These are phyloP conservation scores for Bathelium albidoporum DNA, from an alignment of 495 filamentous ascomycete species.

Conservation along the genomic window DNA sequence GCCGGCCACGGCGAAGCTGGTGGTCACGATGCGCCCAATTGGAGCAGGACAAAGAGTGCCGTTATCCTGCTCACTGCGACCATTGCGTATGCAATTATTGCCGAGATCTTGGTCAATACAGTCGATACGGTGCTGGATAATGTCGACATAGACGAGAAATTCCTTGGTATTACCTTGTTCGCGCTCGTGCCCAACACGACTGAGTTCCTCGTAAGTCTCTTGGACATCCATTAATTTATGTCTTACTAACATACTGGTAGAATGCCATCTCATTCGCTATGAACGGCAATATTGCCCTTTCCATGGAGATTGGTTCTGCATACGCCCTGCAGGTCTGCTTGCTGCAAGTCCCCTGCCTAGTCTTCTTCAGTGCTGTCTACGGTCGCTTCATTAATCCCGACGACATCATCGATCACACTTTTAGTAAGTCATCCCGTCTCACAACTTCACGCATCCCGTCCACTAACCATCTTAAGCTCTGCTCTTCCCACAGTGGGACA, in stretches of 20 bases:
- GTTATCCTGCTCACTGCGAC: slow-evolving; percentile 85
- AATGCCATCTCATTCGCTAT: slow-evolving; percentile 99
- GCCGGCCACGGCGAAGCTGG: slow-evolving; percentile 35
- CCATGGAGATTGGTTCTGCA: slow-evolving; percentile 97
- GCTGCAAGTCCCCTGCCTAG: slow-evolving; percentile 88
- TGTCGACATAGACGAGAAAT: slow-evolving; percentile 92
- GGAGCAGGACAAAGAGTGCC: slow-evolving; percentile 82
- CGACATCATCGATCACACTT: slow-evolving; percentile 65
- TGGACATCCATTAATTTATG: not conserved
- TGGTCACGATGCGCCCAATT: slow-evolving; percentile 96
- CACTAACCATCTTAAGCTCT: slow-evolving; percentile 41
- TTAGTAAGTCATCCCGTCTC: slow-evolving; percentile 42
- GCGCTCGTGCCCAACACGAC: slow-evolving; percentile 96
- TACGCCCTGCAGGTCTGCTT: slow-evolving; percentile 96
- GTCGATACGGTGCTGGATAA: slow-evolving; percentile 88
- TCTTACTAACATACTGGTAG: slow-evolving; percentile 32
- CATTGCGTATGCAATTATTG: slow-evolving; percentile 86
- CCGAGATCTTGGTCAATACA: slow-evolving; percentile 92
- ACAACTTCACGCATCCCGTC: not conserved
- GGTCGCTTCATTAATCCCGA: slow-evolving; percentile 40
- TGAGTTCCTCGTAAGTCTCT: slow-evolving; percentile 72
- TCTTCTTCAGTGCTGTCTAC: slow-evolving; percentile 71
- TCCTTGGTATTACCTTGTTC: slow-evolving; percentile 94
- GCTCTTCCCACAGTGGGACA: slow-evolving; percentile 98
- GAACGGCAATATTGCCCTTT: slow-evolving; percentile 99